Evolutionary conservation across 129 eudicot species (phyloP), one percentile per base, ranked within the genome.

Genomic region (Artemisia argyi): DNA sequence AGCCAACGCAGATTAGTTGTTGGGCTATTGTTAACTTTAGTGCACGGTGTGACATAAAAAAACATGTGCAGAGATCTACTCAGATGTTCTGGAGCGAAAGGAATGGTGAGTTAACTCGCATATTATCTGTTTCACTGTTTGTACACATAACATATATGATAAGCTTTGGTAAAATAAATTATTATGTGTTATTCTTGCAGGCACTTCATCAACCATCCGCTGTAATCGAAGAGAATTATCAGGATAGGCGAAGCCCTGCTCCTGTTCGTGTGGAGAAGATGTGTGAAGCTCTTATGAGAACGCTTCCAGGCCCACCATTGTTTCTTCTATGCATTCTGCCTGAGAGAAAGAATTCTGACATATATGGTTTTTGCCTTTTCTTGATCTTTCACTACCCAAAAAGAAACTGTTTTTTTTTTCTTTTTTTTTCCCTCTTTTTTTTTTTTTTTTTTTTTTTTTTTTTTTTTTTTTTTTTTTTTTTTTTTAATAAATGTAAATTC

Each of bases 111-210:
- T 20, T 20, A 20, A 26, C 3, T 26, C 28, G 3, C 28, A 26
- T 3, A 26, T 26, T 26, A 20, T 20, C 22, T 20, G 22, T 26
- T 2, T 24, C 68, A 57, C 15, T 77, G 84, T 67, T 73, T 80
- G 24, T 80, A 80, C 42, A 84, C 3, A 0, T 3, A 28, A 28
- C 3, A 57, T 32, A 85, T 68, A 13, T 96, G 86, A 63, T 66
- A 91, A 89, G 96, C 20, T 91, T 91, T 0, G 89, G 97, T 94
- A 92, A 89, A 82, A 75, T 66, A 51, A 84, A 61, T 66, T 71
- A 75, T 66, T 85, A 86, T 8, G 53, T 86, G 6, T 32, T 32
- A 28, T 81, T 87, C 57, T 35, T 74, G 51, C 71, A 74, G 78
- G 3, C 12, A 11, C 64, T 74, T 11, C 81, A 79, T 63, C 52